phyloP scores from a whole-genome alignment of 2,329 filamentous ascomycete genomes.

The Cordyceps fumosorosea region DNA sequence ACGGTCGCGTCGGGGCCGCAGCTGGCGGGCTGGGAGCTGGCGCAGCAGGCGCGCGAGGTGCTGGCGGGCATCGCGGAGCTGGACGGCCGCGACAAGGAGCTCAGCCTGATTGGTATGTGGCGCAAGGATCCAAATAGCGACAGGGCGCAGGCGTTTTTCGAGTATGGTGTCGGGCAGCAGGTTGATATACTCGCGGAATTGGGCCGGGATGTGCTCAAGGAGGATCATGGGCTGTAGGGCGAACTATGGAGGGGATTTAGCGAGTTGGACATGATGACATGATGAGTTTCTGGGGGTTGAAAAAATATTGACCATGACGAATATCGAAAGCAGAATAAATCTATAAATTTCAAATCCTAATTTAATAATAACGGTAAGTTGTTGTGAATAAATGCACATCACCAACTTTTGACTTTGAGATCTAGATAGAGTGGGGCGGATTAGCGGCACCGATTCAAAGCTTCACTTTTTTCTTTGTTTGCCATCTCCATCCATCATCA shows the following conservation, averaged over 20 bases:
- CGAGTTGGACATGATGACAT: neutral
- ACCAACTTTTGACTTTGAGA: neutral
- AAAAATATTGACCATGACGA: neutral
- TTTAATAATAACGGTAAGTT: neutral
- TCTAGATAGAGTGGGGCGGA: neutral
- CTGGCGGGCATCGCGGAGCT: slow-evolving; percentile 43
- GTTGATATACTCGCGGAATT: slow-evolving; percentile 40
- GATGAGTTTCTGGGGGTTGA: neutral
- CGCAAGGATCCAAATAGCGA: slow-evolving; percentile 31
- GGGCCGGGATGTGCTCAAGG: slow-evolving; percentile 25
- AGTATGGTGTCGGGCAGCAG: slow-evolving; percentile 41
- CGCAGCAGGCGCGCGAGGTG: slow-evolving; percentile 38
- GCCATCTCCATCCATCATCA: neutral
- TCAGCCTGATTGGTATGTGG: slow-evolving; percentile 39
- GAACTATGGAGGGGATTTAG: too few relatives aligned
- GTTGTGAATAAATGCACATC: neutral
- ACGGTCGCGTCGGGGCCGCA: slow-evolving; percentile 34
- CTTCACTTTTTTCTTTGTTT: neutral
- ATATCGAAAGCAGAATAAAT: too few relatives aligned
- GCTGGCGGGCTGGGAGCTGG: slow-evolving; percentile 39
- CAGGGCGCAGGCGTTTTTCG: slow-evolving; percentile 40
- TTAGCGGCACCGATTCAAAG: neutral
- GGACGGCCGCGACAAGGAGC: slow-evolving; percentile 38
- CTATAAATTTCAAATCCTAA: neutral
- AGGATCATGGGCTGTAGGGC: slow-evolving; percentile 1